Evolutionary conservation across 73 alveolate species (phyloP), one percentile per base, ranked within the genome.

Genomic region (Halteria grandinella): DNA sequence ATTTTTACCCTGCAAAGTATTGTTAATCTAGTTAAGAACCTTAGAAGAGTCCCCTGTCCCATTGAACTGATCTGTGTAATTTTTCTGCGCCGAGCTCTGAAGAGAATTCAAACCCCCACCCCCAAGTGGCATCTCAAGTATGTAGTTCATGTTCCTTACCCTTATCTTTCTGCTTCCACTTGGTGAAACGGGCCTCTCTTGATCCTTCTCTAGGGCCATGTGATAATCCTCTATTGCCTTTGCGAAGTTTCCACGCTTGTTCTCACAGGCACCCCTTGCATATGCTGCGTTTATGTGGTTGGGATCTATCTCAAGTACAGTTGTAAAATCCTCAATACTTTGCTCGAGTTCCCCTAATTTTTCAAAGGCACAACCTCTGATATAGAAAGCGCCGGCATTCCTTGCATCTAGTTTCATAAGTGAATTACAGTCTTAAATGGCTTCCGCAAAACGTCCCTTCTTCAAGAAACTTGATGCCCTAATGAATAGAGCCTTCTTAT

Each of bases 221-320:
- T 94, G 73, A 74, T 96, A 96, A 66, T 96, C 99, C 52, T 94
- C 99, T 5, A 96, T 96, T 8, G 99, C 99, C 59, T 92, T 86
- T 23, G 92, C 95, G 54, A 84, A 96, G 69, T 93, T 91, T 10
- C 98, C 98, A 76, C 92, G 88, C 84, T 94, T 91, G 83, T 96
- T 96, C 59, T 91, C 91, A n/a, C 97, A 88, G 11, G 99, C 98
- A n/a, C 98, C 99, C 48, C 98, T 82, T 5, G 95, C 96, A 85
- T 75, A 96, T 39, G 95, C 95, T 6, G 99, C 99, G 76, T 96
- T 96, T 24, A 96, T 90, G 74, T 96, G 98, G 55, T 90, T 90
- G 3, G 97, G 98, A 33, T 96, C 98, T 31, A 95, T 54, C 64
- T 83, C 93, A n/a, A 96, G 70, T 8, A 96, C 96, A 47, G 82